Evolutionary conservation across 805 yeast genomes (phyloP).

Genomic region (Metschnikowia drakensbergensis): DNA sequence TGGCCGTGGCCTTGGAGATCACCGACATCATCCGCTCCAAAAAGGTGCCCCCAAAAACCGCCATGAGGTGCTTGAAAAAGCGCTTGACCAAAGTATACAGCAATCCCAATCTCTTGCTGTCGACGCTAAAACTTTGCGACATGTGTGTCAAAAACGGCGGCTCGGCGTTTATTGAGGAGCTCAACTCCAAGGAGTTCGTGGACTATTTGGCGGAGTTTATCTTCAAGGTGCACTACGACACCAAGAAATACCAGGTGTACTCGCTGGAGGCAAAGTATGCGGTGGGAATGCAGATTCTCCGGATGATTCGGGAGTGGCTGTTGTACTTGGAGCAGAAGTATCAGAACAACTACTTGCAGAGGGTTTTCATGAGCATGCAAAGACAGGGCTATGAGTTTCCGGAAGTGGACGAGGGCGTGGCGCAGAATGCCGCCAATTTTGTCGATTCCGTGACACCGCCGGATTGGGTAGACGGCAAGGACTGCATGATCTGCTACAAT

Average conservation of each 20-base stretch:
- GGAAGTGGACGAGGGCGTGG: constrained; percentile 25
- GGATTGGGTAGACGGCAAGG: constrained; percentile 94
- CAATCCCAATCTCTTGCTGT: constrained; percentile 77
- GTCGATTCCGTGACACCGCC: constrained; percentile 93
- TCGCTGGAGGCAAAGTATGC: constrained; percentile 24
- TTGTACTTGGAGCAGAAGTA: constrained; percentile 59
- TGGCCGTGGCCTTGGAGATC: constrained; percentile 69
- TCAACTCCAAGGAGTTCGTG: constrained; percentile 80
- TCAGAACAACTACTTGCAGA: constrained; percentile 61
- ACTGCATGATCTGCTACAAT: constrained; percentile 89
- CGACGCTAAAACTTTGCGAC: constrained; percentile 75
- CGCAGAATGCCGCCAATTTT: constrained; percentile 44
- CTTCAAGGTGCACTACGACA: constrained; percentile 37
- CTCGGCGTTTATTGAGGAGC: constrained; percentile 70
- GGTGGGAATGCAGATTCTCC: constrained; percentile 59
- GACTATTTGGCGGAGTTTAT: constrained; percentile 62
- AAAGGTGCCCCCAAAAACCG: constrained; percentile 70
- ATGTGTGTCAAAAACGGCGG: constrained; percentile 94
- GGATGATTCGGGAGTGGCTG: constrained; percentile 73
- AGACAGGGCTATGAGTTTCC: constrained; percentile 70
- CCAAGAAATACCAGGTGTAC: constrained; percentile 20
- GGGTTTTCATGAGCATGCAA: constrained; percentile 55
- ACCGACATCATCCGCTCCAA: constrained; percentile 85
- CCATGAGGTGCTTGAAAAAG: constrained; percentile 79
- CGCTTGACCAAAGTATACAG: constrained; percentile 53